Conservation (phyloP, 2,329 filamentous ascomycete genomes). For the Capronia coronata region DNA sequence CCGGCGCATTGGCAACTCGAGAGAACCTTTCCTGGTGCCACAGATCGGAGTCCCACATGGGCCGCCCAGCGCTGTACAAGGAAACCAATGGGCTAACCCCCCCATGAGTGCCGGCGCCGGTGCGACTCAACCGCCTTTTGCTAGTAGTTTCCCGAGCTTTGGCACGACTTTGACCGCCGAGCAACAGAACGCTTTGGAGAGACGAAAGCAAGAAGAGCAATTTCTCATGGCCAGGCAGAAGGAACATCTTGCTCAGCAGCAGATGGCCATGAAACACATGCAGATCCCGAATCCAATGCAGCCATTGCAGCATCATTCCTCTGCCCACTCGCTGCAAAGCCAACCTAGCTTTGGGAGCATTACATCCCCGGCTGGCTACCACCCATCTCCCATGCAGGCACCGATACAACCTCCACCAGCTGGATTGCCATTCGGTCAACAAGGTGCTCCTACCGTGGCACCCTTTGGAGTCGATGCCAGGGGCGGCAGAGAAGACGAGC, state of each 20-base stretch:
- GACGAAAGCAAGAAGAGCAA: slow-evolving; percentile 96
- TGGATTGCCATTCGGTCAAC: slow-evolving; percentile 15
- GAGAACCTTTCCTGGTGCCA: slow-evolving; percentile 93
- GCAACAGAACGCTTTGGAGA: slow-evolving; percentile 94
- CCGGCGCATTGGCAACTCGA: slow-evolving; percentile 88
- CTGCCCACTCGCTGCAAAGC: slow-evolving; percentile 90
- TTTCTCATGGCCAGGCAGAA: slow-evolving; percentile 94
- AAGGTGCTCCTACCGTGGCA: slow-evolving; percentile 7
- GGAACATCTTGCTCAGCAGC: slow-evolving; percentile 82
- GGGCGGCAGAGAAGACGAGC: slow-evolving; percentile 62
- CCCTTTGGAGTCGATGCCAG: slow-evolving; percentile 22
- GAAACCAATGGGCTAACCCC: slow-evolving; percentile 34
- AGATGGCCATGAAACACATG: slow-evolving; percentile 65
- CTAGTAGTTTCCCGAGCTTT: slow-evolving; percentile 90
- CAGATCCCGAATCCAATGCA: slow-evolving; percentile 55
- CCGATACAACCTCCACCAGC: slow-evolving; percentile 47
- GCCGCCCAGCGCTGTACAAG: slow-evolving; percentile 36
- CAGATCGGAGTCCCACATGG: slow-evolving; percentile 95
- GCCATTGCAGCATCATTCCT: slow-evolving; percentile 83
- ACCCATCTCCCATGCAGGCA: slow-evolving; percentile 54
- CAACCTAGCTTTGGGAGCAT: slow-evolving; percentile 96
- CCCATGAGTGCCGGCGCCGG: slow-evolving; percentile 46
- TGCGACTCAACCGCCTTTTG: slow-evolving; percentile 77
- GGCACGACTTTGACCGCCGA: slow-evolving; percentile 93
- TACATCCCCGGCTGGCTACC: slow-evolving; percentile 70